Percentiles rank a stretch among this genome's conserved stretches.
phyloP scores from a whole-genome alignment of 805 yeast genomes.

The Kuraishia molischiana region DNA sequence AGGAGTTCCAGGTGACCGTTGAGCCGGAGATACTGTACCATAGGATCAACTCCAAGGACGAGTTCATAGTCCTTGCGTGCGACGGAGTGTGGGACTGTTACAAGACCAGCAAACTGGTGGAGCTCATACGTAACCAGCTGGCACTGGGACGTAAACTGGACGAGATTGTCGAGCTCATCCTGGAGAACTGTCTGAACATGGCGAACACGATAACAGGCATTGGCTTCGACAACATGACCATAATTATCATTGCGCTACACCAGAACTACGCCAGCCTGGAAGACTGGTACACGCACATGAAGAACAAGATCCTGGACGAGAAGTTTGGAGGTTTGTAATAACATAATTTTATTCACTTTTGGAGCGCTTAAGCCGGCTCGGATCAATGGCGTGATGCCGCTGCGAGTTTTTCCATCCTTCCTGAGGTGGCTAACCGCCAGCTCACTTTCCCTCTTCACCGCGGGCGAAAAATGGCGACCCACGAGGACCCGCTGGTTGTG shows the following conservation, averaged over 20 bases:
- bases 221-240: constrained; percentile 79
- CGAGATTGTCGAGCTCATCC: constrained; percentile 45
- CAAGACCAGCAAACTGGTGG: constrained; percentile 44
- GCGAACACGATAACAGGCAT: constrained; percentile 70
- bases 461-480: constrained; percentile 10
- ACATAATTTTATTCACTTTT: too few relatives aligned
- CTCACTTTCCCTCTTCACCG: background rate
- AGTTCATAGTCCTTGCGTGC: constrained; percentile 66
- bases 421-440: too few relatives aligned
- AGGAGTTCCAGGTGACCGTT: constrained; percentile 71
- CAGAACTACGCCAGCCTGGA: constrained; percentile 30
- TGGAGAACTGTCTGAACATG: constrained; percentile 59
- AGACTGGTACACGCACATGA: constrained; percentile 52
- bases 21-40: constrained; percentile 69
- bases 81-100: constrained; percentile 80
- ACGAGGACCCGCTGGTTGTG: constrained; percentile 36
- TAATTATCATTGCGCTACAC: constrained; percentile 58
- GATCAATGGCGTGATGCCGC: background rate
- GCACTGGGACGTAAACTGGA: constrained; percentile 47
- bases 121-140: constrained; percentile 46
- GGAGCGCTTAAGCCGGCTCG: background rate
- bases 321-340: constrained; percentile 18
- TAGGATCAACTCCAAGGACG: constrained; percentile 34
- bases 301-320: constrained; percentile 24
- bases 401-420: background rate